Percentiles rank a stretch among this genome's conserved stretches.
Evolutionary conservation across 164 flowering plant species (phyloP).

Genomic region (Annona squamosa): DNA sequence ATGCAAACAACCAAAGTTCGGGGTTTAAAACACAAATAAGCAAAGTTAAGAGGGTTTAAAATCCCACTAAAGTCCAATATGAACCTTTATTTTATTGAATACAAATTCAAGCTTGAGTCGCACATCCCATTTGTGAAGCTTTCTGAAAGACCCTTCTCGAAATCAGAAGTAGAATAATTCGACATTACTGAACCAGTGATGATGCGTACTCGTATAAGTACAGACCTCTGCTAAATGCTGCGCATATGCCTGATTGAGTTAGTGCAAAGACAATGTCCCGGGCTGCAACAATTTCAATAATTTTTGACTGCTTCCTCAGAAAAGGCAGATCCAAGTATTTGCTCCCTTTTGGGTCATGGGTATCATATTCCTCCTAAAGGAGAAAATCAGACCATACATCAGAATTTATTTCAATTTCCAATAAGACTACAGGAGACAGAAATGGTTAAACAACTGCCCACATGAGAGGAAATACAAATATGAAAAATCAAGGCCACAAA

Average conservation of each 20-base stretch:
- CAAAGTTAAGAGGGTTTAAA: too few species aligned
- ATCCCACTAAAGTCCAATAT: neutral
- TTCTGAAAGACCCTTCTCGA: neutral
- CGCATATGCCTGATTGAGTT: constrained; percentile 97
- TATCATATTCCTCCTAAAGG: constrained; percentile 88
- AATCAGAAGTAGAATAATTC: neutral
- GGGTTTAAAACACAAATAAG: too few species aligned
- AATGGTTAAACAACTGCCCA: neutral
- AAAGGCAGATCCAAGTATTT: constrained; percentile 61
- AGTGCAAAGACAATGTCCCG: constrained; percentile 96
- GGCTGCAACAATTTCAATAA: constrained; percentile 96
- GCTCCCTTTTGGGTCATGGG: constrained; percentile 94
- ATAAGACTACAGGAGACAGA: neutral
- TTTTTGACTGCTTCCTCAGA: constrained; percentile 80
- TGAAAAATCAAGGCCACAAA: neutral
- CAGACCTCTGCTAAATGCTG: constrained; percentile 93
- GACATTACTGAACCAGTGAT: neutral
- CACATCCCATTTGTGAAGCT: neutral
- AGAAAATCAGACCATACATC: neutral
- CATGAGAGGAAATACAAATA: neutral
- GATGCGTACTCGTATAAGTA: neutral
- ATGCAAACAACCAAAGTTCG: too few species aligned
- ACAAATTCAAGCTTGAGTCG: neutral
- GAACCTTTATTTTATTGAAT: neutral
- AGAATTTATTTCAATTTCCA: neutral